phyloP scores from a whole-genome alignment of 2,329 filamentous ascomycete species.

The Ilyonectria robusta region DNA sequence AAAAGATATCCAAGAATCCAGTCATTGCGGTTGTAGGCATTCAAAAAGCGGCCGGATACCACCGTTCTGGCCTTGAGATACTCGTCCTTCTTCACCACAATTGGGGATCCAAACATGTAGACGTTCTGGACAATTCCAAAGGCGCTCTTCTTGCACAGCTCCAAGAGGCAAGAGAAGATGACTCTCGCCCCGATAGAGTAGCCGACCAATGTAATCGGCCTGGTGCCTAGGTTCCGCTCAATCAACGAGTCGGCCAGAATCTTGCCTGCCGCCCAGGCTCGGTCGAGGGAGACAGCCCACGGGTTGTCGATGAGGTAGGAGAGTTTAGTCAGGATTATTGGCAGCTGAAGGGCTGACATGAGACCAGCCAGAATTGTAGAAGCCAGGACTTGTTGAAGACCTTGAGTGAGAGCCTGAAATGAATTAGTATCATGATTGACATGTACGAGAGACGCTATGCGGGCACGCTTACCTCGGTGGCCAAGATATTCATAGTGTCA shows the following conservation, averaged over 20 bases:
- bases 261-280: constrained; percentile 88
- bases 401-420: constrained; percentile 89
- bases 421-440: constrained; percentile 8
- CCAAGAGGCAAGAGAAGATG: constrained; percentile 91
- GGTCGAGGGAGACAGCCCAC: constrained; percentile 95
- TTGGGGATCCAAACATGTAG: constrained; percentile 92
- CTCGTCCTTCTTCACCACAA: constrained; percentile 93
- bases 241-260: constrained; percentile 96
- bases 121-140: constrained; percentile 94
- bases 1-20: constrained; percentile 99
- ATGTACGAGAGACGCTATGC: neutral
- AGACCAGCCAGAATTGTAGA: constrained; percentile 89
- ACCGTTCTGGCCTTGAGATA: constrained; percentile 86
- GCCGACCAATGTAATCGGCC: constrained; percentile 92
- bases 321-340: constrained; percentile 91
- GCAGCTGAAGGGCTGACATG: constrained; percentile 95
- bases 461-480: constrained; percentile 82
- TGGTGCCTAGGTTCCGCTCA: constrained; percentile 89
- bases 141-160: constrained; percentile 87
- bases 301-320: constrained; percentile 98
- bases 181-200: constrained; percentile 94
- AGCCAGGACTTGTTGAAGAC: constrained; percentile 93
- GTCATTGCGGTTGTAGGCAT: constrained; percentile 93
- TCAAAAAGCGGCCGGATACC: constrained; percentile 93
- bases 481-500: constrained; percentile 97